phyloP scores from a whole-genome alignment of 75 land plant species.

The Isoetes taiwanensis region DNA sequence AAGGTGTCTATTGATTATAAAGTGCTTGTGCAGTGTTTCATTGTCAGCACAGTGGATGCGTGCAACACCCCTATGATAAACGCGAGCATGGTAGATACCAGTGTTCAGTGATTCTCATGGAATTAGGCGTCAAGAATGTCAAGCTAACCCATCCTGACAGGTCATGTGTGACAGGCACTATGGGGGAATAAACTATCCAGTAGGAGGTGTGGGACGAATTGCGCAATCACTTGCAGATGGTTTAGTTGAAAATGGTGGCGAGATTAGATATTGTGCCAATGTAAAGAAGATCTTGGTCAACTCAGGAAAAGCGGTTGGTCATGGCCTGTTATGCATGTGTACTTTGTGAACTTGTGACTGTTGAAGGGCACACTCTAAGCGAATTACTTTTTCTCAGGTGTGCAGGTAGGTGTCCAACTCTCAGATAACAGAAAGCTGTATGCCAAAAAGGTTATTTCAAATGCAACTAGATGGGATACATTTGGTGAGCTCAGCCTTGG shows the following conservation, averaged over 20 bases:
- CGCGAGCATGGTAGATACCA: constrained; percentile 74
- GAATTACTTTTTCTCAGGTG: not conserved
- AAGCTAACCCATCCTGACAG: constrained; percentile 16
- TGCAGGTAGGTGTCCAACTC: constrained; percentile 75
- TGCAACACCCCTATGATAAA: constrained; percentile 95
- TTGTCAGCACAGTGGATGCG: constrained; percentile 95
- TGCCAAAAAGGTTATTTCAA: constrained; percentile 76
- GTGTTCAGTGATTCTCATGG: not conserved
- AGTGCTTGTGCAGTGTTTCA: constrained; percentile 63
- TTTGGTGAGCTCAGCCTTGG: no score
- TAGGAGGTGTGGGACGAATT: constrained; percentile 94
- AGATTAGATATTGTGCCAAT: constrained; percentile 74
- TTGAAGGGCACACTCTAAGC: not conserved
- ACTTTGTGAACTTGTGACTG: not conserved
- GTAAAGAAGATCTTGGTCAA: constrained; percentile 53
- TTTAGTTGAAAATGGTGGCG: constrained; percentile 64
- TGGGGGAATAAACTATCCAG: constrained; percentile 96
- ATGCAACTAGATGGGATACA: constrained; percentile 99
- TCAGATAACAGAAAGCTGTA: constrained; percentile 68
- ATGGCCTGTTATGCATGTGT: not conserved
- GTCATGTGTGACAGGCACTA: constrained; percentile 92
- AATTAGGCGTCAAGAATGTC: not conserved
- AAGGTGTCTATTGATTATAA: no score
- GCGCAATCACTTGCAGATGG: constrained; percentile 78
- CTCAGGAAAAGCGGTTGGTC: constrained; percentile 70